phyloP scores from a whole-genome alignment of 768 basidiomycete genomes.

The Hortiboletus flavorubellus region DNA sequence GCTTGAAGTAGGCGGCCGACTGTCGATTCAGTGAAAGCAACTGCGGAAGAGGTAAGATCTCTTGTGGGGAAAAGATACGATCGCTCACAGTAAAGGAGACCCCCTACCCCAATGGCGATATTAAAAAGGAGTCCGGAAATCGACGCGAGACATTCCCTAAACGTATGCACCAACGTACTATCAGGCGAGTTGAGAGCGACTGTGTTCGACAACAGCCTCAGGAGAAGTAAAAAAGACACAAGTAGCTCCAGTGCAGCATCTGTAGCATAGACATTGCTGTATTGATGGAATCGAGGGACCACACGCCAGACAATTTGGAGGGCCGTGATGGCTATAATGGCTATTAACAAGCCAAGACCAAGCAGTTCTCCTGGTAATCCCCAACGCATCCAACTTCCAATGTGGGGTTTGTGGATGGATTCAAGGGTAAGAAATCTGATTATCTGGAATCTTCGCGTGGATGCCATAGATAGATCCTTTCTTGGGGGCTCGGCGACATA shows the following conservation, averaged over 20 bases:
- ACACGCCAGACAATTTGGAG: slow-evolving; percentile 68
- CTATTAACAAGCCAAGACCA: slow-evolving; percentile 47
- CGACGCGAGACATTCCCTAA: slow-evolving; percentile 47
- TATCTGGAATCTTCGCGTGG: slow-evolving; percentile 10
- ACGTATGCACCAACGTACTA: slow-evolving; percentile 39
- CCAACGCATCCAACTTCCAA: slow-evolving; percentile 66
- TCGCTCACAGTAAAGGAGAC: slow-evolving; percentile 55
- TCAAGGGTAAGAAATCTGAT: slow-evolving; percentile 17
- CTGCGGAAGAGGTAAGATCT: slow-evolving; percentile 34
- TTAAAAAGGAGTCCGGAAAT: slow-evolving; percentile 52
- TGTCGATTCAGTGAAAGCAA: slow-evolving; percentile 64
- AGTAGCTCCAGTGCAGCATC: slow-evolving; percentile 58
- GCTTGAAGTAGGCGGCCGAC: slow-evolving; percentile 68
- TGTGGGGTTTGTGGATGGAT: slow-evolving; percentile 37
- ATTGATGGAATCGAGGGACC: slow-evolving; percentile 32
- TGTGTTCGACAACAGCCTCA: slow-evolving; percentile 61
- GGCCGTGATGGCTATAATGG: slow-evolving; percentile 44
- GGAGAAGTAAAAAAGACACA: slow-evolving; percentile 53
- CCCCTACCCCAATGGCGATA: slow-evolving; percentile 51
- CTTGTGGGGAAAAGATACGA: neutral
- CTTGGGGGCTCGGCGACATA: slow-evolving; percentile 58
- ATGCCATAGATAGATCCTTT: slow-evolving; percentile 28
- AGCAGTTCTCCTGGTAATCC: slow-evolving; percentile 51
- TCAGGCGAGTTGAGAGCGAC: slow-evolving; percentile 38
- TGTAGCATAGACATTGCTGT: slow-evolving; percentile 52